Evolutionary conservation across 2,329 filamentous ascomycete species (phyloP), one percentile per base, ranked within the genome.

Genomic region (Aquanectria penicillioides): DNA sequence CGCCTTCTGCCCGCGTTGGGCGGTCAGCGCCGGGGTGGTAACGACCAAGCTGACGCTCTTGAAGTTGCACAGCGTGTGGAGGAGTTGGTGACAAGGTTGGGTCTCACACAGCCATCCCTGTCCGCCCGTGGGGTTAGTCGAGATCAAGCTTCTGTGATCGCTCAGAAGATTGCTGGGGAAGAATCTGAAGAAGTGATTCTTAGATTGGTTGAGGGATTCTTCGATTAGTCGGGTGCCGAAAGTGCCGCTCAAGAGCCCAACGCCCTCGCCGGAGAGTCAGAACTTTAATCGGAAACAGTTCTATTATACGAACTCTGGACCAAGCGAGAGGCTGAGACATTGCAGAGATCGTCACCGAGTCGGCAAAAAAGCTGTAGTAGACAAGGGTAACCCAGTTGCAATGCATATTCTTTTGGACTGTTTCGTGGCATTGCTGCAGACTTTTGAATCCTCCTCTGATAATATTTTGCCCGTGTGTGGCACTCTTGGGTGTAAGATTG

Each of bases 1-100:
- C 60, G 64, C 18, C 57, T 66, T 5, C 50, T 65, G 7, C 57
- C 64, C 10, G 41, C 33, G 18, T 18, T 65, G 51, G 55, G 62
- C 26, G 50, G 47, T 18, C 31, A 48, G 26, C 23, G 23, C 29
- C 23, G 40, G 31, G 15, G 20, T 22, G 31, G 50, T 46, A 23
- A 33, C 12, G 43, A 46, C 17, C 22, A 18, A 52, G 36, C 17
- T n/a, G 56, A 66, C 41, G 55, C 57, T 17, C 31, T 66, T 15
- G 5, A 52, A 37, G 65, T 63, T 22, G 41, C 60, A 61, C 62
- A 48, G 17, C 58, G 51, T 51, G 36, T 61, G 13, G 40, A 60
- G 55, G 34, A 37, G 36, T 34, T 60, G 36, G 26, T 61, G 15
- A 20, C 15, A 11, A 41, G 41, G 25, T 18, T 66, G 13, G 64